Percentiles rank a stretch among this genome's conserved stretches.
Conservation (phyloP, 768 basidiomycete genomes). For the Lactarius indigo region DNA sequence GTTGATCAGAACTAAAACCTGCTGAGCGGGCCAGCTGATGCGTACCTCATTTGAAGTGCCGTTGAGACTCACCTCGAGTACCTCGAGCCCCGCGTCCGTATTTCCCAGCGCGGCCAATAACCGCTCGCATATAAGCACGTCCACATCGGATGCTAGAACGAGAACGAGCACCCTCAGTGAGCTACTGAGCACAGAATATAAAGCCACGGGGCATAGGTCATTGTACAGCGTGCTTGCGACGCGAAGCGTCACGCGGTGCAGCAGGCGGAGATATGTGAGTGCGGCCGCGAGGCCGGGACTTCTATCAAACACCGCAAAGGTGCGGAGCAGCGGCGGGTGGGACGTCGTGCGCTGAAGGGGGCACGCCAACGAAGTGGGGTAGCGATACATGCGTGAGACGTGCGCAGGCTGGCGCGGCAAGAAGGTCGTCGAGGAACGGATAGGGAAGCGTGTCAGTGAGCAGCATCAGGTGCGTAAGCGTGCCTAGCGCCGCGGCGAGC, state of each 20-base stretch:
- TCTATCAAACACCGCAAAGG: no score
- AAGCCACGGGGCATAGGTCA: constrained; percentile 33
- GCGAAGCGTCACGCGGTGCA: constrained; percentile 28
- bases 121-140: no score
- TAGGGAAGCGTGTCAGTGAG: no score
- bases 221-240: constrained; percentile 35
- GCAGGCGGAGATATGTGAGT: constrained; percentile 30
- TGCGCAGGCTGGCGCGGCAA: no score
- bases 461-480: no score
- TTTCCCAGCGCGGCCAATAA: constrained; percentile 32
- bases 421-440: no score
- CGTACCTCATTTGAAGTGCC: constrained; percentile 33
- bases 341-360: no score
- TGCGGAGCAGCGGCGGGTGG: no score
- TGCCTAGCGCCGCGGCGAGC: no score
- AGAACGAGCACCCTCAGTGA: constrained; percentile 22
- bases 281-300: constrained; percentile 30
- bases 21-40: not conserved
- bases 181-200: constrained; percentile 29
- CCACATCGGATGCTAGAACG: constrained; percentile 27
- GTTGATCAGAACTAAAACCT: not conserved
- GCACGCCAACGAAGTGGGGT: no score
- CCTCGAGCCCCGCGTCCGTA: constrained; percentile 29
- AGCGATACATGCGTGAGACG: no score
- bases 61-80: constrained; percentile 29